Conservation (phyloP, 495 filamentous ascomycete species). For the Hyaloscypha hepaticicola region DNA sequence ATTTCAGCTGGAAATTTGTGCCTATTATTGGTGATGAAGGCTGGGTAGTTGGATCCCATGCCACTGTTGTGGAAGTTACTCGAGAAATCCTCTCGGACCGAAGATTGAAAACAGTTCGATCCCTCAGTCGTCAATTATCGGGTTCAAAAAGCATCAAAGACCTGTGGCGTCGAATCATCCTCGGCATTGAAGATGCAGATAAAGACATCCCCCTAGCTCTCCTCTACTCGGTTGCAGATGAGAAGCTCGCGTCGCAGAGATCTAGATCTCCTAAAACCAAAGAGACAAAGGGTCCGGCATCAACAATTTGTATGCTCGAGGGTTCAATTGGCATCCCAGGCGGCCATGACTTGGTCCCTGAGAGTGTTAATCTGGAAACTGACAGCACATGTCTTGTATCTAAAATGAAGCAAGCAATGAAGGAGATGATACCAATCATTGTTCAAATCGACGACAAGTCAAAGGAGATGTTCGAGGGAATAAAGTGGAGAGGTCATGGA, state of each 20-base stretch:
- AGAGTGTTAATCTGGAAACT: constrained; percentile 54
- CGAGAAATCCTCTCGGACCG: constrained; percentile 59
- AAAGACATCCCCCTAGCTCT: constrained; percentile 60
- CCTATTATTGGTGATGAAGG: constrained; percentile 61
- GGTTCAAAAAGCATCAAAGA: constrained; percentile 59
- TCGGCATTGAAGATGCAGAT: constrained; percentile 55
- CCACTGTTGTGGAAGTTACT: constrained; percentile 65
- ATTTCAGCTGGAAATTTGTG: constrained; percentile 65
- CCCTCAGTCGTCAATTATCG: constrained; percentile 62
- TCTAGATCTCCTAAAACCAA: neutral
- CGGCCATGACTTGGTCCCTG: constrained; percentile 51
- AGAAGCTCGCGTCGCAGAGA: constrained; percentile 41
- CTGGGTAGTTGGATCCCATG: constrained; percentile 57
- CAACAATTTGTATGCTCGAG: constrained; percentile 41
- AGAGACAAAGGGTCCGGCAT: neutral
- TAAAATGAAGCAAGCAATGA: constrained; percentile 64
- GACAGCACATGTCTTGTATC: constrained; percentile 59
- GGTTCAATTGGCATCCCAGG: constrained; percentile 59
- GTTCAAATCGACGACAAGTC: constrained; percentile 55
- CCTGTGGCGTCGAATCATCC: constrained; percentile 56
- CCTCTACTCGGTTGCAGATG: constrained; percentile 51
- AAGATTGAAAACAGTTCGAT: constrained; percentile 59
- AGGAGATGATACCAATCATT: constrained; percentile 50
- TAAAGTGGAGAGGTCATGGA: constrained; percentile 61
- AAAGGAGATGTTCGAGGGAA: constrained; percentile 49